phyloP scores from a whole-genome alignment of 805 yeast species.

The Sporopachydermia quercuum region DNA sequence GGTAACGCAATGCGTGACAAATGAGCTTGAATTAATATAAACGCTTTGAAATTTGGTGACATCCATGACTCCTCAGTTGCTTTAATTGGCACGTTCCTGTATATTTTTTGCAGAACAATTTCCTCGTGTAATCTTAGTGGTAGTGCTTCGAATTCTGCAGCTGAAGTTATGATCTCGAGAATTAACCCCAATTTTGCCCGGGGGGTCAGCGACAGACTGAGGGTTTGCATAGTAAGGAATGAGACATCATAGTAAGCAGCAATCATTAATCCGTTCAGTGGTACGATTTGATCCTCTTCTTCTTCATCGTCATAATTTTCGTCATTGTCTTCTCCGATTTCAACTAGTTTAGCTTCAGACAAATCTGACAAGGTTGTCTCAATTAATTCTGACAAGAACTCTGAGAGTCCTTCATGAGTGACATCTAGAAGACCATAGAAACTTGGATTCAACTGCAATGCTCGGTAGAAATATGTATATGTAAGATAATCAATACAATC shows the following conservation, averaged over 20 bases:
- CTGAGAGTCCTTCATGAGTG: conserved; percentile 57
- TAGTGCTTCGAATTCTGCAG: conserved; percentile 55
- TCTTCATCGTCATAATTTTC: conserved; percentile 21
- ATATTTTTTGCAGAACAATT: conserved; percentile 29
- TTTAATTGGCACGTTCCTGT: conserved; percentile 51
- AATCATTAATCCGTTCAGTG: conserved; percentile 60
- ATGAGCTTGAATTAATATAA: conserved; percentile 68
- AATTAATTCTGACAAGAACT: conserved; percentile 68
- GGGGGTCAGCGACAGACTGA: conserved; percentile 33
- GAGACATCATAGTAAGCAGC: conserved; percentile 60
- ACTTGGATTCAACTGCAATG: conserved; percentile 73
- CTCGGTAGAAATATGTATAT: conserved; percentile 64
- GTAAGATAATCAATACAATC: conserved; percentile 89
- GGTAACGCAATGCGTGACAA: conserved; percentile 52
- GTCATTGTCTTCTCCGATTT: conserved; percentile 28
- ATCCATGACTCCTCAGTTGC: conserved; percentile 20
- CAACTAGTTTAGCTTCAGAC: conserved; percentile 43
- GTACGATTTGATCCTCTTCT: conserved; percentile 26
- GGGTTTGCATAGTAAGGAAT: conserved; percentile 49
- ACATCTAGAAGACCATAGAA: conserved; percentile 67
- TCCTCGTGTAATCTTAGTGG: conserved; percentile 53
- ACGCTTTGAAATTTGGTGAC: conserved; percentile 54
- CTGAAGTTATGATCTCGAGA: conserved; percentile 48
- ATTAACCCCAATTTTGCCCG: conserved; percentile 46
- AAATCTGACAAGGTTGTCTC: conserved; percentile 59